Conservation (phyloP, 345 rosid species). For the Salix exigua region DNA sequence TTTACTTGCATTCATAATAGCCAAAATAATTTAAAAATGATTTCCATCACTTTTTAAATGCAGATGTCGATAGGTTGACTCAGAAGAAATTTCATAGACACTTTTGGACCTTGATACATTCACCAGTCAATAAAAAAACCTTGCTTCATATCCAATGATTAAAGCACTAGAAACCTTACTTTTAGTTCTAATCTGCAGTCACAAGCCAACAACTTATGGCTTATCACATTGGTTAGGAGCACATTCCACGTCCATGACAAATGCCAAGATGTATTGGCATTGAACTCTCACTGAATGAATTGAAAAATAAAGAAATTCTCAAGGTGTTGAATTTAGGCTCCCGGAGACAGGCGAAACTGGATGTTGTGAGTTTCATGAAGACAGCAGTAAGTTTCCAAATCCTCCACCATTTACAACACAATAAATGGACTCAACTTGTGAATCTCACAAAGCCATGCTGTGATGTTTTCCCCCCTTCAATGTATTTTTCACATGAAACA, state of each 20-base stretch:
- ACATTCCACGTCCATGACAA: neutral
- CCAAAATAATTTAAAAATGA: no score
- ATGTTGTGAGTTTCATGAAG: neutral
- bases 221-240: neutral
- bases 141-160: neutral
- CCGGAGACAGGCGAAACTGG: neutral
- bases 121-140: neutral
- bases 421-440: neutral
- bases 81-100: neutral
- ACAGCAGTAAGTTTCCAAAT: neutral
- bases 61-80: neutral
- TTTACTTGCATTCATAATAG: neutral
- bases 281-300: neutral
- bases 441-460: neutral
- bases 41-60: neutral
- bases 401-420: neutral
- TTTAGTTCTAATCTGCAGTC: neutral
- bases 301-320: neutral
- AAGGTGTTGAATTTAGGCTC: neutral
- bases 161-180: neutral
- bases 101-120: neutral
- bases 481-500: neutral
- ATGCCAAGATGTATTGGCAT: neutral
- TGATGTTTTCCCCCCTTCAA: neutral
- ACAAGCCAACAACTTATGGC: neutral